phyloP scores from a whole-genome alignment of 2,329 filamentous ascomycete genomes.

The Apiospora hydei region DNA sequence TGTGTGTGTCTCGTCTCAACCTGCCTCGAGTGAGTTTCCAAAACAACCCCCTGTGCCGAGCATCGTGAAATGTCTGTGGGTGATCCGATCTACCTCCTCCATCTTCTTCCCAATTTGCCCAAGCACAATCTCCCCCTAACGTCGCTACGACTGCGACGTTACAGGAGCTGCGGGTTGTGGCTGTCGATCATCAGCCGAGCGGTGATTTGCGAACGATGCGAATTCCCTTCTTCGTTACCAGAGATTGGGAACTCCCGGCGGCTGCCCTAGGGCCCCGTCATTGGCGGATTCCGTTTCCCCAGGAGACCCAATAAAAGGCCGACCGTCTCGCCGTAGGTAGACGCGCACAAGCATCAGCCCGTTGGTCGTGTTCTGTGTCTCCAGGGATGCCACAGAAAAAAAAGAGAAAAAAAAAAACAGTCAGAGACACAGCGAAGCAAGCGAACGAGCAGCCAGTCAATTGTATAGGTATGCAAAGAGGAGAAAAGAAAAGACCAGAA shows the following conservation, averaged over 20 bases:
- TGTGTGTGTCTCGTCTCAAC: neutral
- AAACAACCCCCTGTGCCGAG: conserved; percentile 16
- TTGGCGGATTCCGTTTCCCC: neutral
- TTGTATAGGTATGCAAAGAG: neutral
- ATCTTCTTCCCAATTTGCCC: neutral
- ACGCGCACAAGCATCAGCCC: neutral
- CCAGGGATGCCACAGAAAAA: neutral
- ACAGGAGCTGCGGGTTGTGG: conserved; percentile 16
- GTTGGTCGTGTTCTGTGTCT: neutral
- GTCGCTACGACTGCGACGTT: conserved; percentile 6
- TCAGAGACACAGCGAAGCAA: neutral
- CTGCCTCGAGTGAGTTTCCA: conserved; percentile 5
- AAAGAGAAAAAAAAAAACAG: neutral
- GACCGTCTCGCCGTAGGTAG: neutral
- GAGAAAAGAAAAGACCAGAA: neutral
- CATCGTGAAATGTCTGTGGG: conserved; percentile 14
- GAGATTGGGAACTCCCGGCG: neutral
- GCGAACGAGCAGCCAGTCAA: neutral
- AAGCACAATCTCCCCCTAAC: conserved; percentile 10
- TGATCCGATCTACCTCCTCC: neutral
- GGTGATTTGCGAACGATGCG: conserved; percentile 1
- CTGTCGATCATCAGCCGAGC: neutral
- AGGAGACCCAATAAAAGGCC: conserved; percentile 3
- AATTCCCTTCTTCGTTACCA: neutral
- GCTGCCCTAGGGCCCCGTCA: neutral